Conservation (phyloP, 2,329 filamentous ascomycete species). For the Botryotinia calthae region DNA sequence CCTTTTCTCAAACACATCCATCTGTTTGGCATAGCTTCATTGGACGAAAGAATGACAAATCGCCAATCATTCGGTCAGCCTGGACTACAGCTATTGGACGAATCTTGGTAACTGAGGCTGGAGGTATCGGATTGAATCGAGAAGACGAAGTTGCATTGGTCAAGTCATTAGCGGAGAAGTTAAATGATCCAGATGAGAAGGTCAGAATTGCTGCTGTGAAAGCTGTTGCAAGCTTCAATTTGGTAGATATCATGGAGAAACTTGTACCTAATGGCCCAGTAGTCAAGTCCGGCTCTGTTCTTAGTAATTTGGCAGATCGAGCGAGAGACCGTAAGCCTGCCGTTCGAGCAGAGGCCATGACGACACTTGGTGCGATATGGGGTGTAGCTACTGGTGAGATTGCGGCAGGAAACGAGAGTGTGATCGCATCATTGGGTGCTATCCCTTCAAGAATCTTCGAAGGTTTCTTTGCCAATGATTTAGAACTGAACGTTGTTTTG, state of each 20-base stretch:
- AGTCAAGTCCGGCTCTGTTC: constrained; percentile 70
- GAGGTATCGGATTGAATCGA: constrained; percentile 80
- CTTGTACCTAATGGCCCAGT: constrained; percentile 75
- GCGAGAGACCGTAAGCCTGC: constrained; percentile 80
- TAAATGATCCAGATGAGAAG: constrained; percentile 85
- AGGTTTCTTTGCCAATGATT: constrained; percentile 85
- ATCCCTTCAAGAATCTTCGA: constrained; percentile 85
- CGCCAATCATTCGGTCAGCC: constrained; percentile 72
- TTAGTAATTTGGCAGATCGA: constrained; percentile 80
- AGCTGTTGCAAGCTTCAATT: constrained; percentile 75
- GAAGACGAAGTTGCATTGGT: constrained; percentile 78
- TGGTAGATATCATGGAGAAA: constrained; percentile 77
- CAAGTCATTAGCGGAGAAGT: constrained; percentile 71
- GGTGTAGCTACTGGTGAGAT: constrained; percentile 89
- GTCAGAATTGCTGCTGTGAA: constrained; percentile 88
- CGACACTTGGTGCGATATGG: constrained; percentile 82
- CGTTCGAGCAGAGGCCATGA: constrained; percentile 85
- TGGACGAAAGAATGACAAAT: constrained; percentile 82
- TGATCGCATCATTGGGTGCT: constrained; percentile 70
- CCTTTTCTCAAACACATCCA: constrained; percentile 80
- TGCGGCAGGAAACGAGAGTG: constrained; percentile 73
- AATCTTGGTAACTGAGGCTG: constrained; percentile 87
- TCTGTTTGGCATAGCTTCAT: constrained; percentile 81
- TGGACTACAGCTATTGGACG: constrained; percentile 84
- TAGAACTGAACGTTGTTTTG: constrained; percentile 78